A percentile compares a stretch with the other conserved stretches of the same genome.
Conservation (phyloP, 2,329 filamentous ascomycete species). For the Coniochaeta hoffmannii region DNA sequence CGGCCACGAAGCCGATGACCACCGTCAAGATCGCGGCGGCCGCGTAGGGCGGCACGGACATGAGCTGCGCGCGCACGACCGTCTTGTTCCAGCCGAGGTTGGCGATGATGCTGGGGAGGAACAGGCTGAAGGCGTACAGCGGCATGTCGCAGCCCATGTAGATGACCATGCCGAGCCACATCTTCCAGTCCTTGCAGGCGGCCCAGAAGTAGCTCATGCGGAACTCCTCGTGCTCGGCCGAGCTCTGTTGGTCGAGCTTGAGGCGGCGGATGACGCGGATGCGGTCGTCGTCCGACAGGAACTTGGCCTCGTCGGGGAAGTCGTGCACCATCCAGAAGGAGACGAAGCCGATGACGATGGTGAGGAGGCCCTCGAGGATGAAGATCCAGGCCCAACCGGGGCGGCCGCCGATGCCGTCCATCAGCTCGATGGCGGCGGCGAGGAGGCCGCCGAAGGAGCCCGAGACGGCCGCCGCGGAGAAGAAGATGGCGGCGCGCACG, state of each 20-base stretch:
- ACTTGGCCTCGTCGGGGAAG: slow-evolving; percentile 66
- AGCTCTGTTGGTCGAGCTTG: slow-evolving; percentile 59
- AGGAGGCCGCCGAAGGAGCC: slow-evolving; percentile 67
- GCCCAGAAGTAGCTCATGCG: slow-evolving; percentile 63
- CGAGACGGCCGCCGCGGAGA: slow-evolving; percentile 68
- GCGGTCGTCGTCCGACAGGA: slow-evolving; percentile 60
- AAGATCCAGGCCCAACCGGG: slow-evolving; percentile 56
- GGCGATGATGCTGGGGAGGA: slow-evolving; percentile 51
- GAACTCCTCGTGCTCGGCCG: slow-evolving; percentile 62
- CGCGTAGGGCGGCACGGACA: slow-evolving; percentile 71
- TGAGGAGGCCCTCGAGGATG: slow-evolving; percentile 60
- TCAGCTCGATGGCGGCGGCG: slow-evolving; percentile 59
- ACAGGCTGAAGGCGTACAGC: slow-evolving; percentile 44
- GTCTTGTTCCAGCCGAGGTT: slow-evolving; percentile 29
- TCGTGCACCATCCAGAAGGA: slow-evolving; percentile 72
- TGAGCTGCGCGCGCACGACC: slow-evolving; percentile 58
- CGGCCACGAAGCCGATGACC: slow-evolving; percentile 64
- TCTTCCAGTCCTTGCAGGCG: slow-evolving; percentile 73
- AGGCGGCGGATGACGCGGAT: slow-evolving; percentile 61
- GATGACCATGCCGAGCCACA: slow-evolving; percentile 40
- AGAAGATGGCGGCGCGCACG: slow-evolving; percentile 66
- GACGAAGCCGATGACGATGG: slow-evolving; percentile 54
- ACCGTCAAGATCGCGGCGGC: slow-evolving; percentile 64
- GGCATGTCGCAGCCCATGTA: slow-evolving; percentile 41
- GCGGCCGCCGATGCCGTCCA: slow-evolving; percentile 50